Evolutionary conservation across 345 rosid species (phyloP), one percentile per base, ranked within the genome.

Genomic region (Eucalyptus sp.): DNA sequence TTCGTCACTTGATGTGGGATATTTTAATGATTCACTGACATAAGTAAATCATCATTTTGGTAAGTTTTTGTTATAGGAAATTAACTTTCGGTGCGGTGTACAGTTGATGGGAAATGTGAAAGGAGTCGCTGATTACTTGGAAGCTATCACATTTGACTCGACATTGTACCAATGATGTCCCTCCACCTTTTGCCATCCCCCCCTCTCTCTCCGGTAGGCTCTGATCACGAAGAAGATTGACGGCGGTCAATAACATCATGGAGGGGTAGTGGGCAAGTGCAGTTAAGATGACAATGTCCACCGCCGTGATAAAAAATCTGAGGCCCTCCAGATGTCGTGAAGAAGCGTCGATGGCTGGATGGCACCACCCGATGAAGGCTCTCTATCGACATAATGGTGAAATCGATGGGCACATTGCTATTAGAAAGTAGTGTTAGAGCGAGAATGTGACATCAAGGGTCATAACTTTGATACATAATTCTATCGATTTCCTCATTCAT

Each of bases 61-160:
- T 22, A 24, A 56, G 62, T 56, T 56, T 56, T 56, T 24, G 0
- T 56, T 24, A 2, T 1, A 0, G 6, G 13, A 56, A 56, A 10
- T 56, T 24, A 24, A 2, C 29, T 56, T 22, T 56, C 5, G 1
- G 3, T 60, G 66, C 15, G 8, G 1, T 29, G 33, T 60, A 6
- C 68, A 1, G 15, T 12, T 27, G 79, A 66, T 66, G 2, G 22
- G 11, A 66, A 15, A 31, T 31, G 43, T 16, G 22, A 15, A 68
- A 66, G 7, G 43, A 2, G 7, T 31, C 6, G 79, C 24, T 68
- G 5, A 16, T 68, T 3, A 10, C 25, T 33, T 37, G 2, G 44
- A 71, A 33, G 81, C 44, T 17, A 71, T 37, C 25, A 5, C 81
- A 10, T 71, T 18, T 20, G 7, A 37, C 46, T 71, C 13, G 7